These are phyloP conservation scores for Acacia crassicarpa DNA, from an alignment of 306 rosid species.

Conservation along the genomic window DNA sequence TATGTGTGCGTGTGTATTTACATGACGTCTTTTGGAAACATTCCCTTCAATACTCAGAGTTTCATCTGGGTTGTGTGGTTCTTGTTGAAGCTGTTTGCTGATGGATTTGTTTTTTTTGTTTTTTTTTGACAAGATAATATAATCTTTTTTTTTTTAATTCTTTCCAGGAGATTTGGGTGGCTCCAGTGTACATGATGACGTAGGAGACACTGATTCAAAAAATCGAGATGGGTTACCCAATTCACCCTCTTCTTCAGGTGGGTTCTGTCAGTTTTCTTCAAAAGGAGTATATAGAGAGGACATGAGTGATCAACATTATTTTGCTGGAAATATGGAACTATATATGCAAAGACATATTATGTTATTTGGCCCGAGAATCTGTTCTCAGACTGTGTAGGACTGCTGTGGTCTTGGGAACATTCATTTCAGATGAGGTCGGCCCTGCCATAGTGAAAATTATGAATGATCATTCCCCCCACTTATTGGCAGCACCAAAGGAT, in stretches of 20 bases:
- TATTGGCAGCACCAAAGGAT: slow-evolving; percentile 69
- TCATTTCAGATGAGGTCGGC: slow-evolving; percentile 71
- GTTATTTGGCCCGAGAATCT: slow-evolving; percentile 80
- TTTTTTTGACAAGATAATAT: too few relatives aligned
- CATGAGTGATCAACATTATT: slow-evolving; percentile 89
- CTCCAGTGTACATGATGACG: slow-evolving; percentile 74
- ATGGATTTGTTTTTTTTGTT: background rate
- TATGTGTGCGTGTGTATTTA: background rate
- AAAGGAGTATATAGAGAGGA: slow-evolving; percentile 96
- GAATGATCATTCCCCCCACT: slow-evolving; percentile 64
- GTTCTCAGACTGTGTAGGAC: slow-evolving; percentile 84
- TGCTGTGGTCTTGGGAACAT: slow-evolving; percentile 88
- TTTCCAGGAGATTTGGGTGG: slow-evolving; percentile 92
- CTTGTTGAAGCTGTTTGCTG: background rate
- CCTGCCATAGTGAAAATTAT: slow-evolving; percentile 75
- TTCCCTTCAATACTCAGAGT: background rate
- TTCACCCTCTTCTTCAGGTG: slow-evolving; percentile 99
- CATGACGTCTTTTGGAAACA: background rate
- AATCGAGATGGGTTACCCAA: slow-evolving; percentile 72
- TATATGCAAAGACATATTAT: slow-evolving; percentile 75
- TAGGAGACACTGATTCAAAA: slow-evolving; percentile 68
- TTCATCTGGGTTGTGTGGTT: background rate
- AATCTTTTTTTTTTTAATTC: background rate
- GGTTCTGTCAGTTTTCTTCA: slow-evolving; percentile 98
- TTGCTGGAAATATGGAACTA: slow-evolving; percentile 87